Evolutionary conservation across 2,329 filamentous ascomycete genomes (phyloP).

Genomic region (Talaromyces sp.): DNA sequence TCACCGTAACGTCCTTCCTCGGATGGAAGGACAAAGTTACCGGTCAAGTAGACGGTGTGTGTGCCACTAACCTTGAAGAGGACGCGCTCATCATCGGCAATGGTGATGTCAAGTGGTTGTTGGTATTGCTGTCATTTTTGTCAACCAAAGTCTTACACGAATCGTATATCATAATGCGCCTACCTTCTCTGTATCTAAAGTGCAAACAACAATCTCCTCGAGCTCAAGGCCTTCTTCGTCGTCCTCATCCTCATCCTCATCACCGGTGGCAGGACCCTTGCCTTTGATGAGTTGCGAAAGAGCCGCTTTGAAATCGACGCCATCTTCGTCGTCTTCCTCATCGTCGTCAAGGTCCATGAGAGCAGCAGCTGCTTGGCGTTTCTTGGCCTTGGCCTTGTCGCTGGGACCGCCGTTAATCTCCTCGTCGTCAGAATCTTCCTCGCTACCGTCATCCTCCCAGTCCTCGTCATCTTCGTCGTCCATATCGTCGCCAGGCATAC

Average conservation of each 20-base stretch:
- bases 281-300: conserved; percentile 55
- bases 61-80: conserved; percentile 90
- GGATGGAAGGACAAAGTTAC: conserved; percentile 82
- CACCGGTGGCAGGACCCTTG: conserved; percentile 68
- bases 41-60: conserved; percentile 85
- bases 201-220: conserved; percentile 92
- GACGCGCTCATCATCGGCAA: conserved; percentile 80
- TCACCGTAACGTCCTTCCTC: conserved; percentile 44
- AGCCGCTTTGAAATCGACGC: conserved; percentile 53
- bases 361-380: conserved; percentile 72
- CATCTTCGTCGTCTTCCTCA: conserved; percentile 53
- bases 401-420: conserved; percentile 85
- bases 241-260: conserved; percentile 58
- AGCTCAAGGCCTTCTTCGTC: conserved; percentile 60
- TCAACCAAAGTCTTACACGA: background rate
- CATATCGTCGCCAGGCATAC: conserved; percentile 57
- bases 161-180: background rate
- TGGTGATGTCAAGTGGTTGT: conserved; percentile 87
- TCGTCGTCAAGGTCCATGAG: conserved; percentile 71
- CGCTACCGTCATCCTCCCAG: conserved; percentile 52
- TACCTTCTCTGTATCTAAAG: conserved; percentile 88
- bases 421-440: conserved; percentile 58
- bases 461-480: conserved; percentile 53
- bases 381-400: conserved; percentile 84
- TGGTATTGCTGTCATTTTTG: conserved; percentile 70